Percentiles rank a stretch among this genome's conserved stretches.
Conservation (phyloP, 805 yeast genomes). For the Huiozyma naganishii region DNA sequence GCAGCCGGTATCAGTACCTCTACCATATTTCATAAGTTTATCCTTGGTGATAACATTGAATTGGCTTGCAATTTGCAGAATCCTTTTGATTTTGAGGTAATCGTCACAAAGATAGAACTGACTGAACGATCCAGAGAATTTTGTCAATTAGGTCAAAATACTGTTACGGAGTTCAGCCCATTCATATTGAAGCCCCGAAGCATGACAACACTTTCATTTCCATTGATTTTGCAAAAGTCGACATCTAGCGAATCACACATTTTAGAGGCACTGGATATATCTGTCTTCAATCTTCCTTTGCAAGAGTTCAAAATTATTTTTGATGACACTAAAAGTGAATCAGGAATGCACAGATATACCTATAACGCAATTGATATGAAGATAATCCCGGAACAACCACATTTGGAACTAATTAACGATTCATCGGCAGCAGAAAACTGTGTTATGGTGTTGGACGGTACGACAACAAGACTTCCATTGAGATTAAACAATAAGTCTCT, state of each 20-base stretch:
- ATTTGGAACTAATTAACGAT: slow-evolving; percentile 18
- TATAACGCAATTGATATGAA: slow-evolving; percentile 7
- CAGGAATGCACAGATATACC: neutral
- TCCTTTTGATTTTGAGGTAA: slow-evolving; percentile 68
- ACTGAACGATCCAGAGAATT: slow-evolving; percentile 21
- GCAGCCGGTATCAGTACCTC: too few species aligned
- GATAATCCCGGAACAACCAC: slow-evolving; percentile 24
- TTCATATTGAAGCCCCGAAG: slow-evolving; percentile 32
- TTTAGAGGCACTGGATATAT: slow-evolving; percentile 12
- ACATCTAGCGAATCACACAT: slow-evolving; percentile 7
- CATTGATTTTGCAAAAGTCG: slow-evolving; percentile 11
- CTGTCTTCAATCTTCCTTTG: slow-evolving; percentile 16
- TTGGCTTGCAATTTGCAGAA: slow-evolving; percentile 54
- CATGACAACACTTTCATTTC: slow-evolving; percentile 26
- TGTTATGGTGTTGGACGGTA: slow-evolving; percentile 26
- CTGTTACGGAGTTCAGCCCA: slow-evolving; percentile 14
- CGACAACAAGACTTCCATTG: slow-evolving; percentile 13
- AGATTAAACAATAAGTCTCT: slow-evolving; percentile 21
- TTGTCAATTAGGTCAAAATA: slow-evolving; percentile 12
- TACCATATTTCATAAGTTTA: slow-evolving; percentile 6
- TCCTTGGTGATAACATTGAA: slow-evolving; percentile 56
- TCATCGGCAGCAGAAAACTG: slow-evolving; percentile 16
- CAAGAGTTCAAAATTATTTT: slow-evolving; percentile 10
- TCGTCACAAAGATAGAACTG: slow-evolving; percentile 40
- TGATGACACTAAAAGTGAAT: slow-evolving; percentile 6